Evolutionary conservation across 148 eudicot species (phyloP).

Genomic region (Rhododendron molle): DNA sequence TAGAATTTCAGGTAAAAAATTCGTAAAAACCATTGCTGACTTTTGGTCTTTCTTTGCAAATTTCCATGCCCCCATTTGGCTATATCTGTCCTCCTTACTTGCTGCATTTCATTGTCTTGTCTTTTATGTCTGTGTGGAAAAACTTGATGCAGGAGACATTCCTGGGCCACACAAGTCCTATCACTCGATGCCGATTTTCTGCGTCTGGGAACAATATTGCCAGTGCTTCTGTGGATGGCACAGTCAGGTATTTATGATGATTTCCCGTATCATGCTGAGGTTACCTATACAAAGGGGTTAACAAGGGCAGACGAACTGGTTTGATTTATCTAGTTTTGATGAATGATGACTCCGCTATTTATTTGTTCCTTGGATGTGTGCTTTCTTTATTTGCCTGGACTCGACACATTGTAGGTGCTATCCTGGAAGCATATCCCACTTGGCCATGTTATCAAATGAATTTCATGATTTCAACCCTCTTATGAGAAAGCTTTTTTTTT

Average conservation of each 20-base stretch:
- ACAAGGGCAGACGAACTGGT: background rate
- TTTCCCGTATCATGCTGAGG: background rate
- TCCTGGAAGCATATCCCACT: background rate
- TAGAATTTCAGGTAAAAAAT: slow-evolving; percentile 65
- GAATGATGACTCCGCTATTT: background rate
- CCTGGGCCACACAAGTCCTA: slow-evolving; percentile 93
- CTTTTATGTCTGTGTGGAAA: background rate
- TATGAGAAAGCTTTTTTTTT: background rate
- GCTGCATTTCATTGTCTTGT: slow-evolving; percentile 1
- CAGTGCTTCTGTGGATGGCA: slow-evolving; percentile 94
- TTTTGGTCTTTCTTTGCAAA: background rate
- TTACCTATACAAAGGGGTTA: background rate
- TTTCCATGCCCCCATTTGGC: background rate
- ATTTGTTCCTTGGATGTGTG: background rate
- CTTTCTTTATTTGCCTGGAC: slow-evolving; percentile 3
- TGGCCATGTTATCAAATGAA: background rate
- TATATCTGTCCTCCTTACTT: background rate
- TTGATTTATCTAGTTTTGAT: background rate
- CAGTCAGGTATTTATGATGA: slow-evolving; percentile 65
- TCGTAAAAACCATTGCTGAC: background rate
- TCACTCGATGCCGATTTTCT: slow-evolving; percentile 87
- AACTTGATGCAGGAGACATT: slow-evolving; percentile 65
- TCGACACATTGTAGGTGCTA: background rate
- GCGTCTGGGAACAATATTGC: slow-evolving; percentile 93
- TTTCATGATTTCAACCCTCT: background rate